Conservation (phyloP, 2,329 filamentous ascomycete species). For the Cyanodermella asteris region DNA sequence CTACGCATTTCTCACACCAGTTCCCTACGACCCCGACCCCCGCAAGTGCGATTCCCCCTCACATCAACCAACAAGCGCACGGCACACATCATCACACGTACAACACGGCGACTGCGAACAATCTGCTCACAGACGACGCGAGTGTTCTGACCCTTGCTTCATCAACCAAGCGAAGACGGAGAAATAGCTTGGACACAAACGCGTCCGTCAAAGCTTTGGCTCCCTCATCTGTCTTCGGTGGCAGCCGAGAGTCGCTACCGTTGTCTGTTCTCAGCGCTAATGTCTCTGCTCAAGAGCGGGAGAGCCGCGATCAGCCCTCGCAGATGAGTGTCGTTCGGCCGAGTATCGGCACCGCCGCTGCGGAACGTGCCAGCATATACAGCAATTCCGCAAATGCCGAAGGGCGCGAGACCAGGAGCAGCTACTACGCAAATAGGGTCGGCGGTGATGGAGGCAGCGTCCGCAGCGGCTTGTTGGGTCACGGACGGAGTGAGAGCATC, state of each 20-base stretch:
- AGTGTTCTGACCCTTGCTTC: slow-evolving; percentile 44
- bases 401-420: too few species aligned
- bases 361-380: slow-evolving; percentile 48
- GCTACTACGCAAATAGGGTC: slow-evolving; percentile 47
- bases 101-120: slow-evolving; percentile 38
- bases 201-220: slow-evolving; percentile 43
- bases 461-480: slow-evolving; percentile 54
- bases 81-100: slow-evolving; percentile 32
- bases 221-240: slow-evolving; percentile 41
- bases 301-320: slow-evolving; percentile 22
- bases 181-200: slow-evolving; percentile 43
- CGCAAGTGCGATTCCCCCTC: slow-evolving; percentile 37
- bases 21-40: slow-evolving; percentile 35
- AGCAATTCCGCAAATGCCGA: slow-evolving; percentile 53
- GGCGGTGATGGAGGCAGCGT: slow-evolving; percentile 52
- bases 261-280: slow-evolving; percentile 38
- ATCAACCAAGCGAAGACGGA: slow-evolving; percentile 38
- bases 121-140: slow-evolving; percentile 41
- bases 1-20: slow-evolving; percentile 35
- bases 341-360: slow-evolving; percentile 30
- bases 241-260: slow-evolving; percentile 40
- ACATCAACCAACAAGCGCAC: slow-evolving; percentile 25
- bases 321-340: slow-evolving; percentile 30
- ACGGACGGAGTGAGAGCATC: slow-evolving; percentile 63
- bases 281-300: too few species aligned